Percentiles rank a stretch among this genome's conserved stretches.
Conservation (phyloP, 2,329 filamentous ascomycete genomes). For the Penicillium sp. region DNA sequence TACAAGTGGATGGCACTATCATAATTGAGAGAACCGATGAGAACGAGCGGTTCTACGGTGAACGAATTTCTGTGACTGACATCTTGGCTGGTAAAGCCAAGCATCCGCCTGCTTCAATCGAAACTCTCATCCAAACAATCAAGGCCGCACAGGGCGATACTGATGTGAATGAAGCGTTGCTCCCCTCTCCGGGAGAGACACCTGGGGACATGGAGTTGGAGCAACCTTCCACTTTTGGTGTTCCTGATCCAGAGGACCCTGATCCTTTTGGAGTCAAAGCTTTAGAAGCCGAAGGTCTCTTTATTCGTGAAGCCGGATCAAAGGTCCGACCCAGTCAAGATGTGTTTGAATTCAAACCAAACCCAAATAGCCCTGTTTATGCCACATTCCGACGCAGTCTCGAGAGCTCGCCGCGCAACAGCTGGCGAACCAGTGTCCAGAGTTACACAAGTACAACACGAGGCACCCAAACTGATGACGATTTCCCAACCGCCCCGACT, state of each 20-base stretch:
- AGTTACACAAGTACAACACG: constrained; percentile 65
- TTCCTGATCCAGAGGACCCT: constrained; percentile 79
- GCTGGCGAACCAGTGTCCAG: constrained; percentile 72
- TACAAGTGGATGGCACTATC: constrained; percentile 85
- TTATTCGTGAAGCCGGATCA: constrained; percentile 88
- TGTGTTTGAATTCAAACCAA: constrained; percentile 81
- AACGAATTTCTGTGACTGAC: constrained; percentile 64
- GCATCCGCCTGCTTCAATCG: constrained; percentile 60
- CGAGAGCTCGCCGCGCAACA: constrained; percentile 66
- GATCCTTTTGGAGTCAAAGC: constrained; percentile 92
- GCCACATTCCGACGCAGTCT: constrained; percentile 69
- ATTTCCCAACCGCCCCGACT: constrained; percentile 32
- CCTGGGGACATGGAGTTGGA: constrained; percentile 74
- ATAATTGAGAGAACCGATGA: constrained; percentile 86
- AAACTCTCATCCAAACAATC: constrained; percentile 77
- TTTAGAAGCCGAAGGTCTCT: constrained; percentile 79
- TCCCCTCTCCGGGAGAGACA: constrained; percentile 70
- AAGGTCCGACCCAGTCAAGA: constrained; percentile 74
- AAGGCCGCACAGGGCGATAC: constrained; percentile 84
- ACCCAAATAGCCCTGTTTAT: constrained; percentile 72
- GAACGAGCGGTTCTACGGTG: constrained; percentile 83
- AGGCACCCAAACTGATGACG: constrained; percentile 71
- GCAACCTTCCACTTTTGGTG: constrained; percentile 64
- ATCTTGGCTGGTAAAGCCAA: constrained; percentile 67
- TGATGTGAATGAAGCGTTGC: constrained; percentile 71